Percentiles rank a stretch among this genome's conserved stretches.
Conservation (phyloP, 163 green algal genomes). For the Chloromonas sp. region DNA sequence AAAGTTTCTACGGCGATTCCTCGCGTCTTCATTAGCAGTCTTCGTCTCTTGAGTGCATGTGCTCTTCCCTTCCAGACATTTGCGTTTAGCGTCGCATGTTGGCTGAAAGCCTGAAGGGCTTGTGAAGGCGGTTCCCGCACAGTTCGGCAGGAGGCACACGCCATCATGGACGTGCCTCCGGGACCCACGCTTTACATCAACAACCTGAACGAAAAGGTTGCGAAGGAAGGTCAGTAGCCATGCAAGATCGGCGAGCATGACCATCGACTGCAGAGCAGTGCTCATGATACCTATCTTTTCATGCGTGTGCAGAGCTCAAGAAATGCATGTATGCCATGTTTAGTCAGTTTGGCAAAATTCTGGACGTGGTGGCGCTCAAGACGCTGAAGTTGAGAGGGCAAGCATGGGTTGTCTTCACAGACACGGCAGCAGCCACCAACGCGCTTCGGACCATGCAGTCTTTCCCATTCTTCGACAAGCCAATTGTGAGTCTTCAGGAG, state of each 20-base stretch:
- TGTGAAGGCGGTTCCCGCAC: not conserved
- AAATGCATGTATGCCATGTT: slow-evolving; percentile 93
- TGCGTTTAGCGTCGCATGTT: too few species aligned
- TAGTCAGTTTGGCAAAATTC: slow-evolving; percentile 92
- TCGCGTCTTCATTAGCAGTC: too few species aligned
- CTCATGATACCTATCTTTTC: not conserved
- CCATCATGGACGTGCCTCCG: slow-evolving; percentile 60
- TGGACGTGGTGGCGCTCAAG: slow-evolving; percentile 89
- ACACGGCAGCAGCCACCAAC: slow-evolving; percentile 78
- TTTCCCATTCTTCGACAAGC: slow-evolving; percentile 98
- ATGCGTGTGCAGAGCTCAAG: slow-evolving; percentile 76
- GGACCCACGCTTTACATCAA: slow-evolving; percentile 93
- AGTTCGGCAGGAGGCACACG: not conserved
- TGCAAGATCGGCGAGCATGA: not conserved
- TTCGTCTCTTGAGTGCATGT: too few species aligned
- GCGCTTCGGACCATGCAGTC: slow-evolving; percentile 91
- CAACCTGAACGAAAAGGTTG: slow-evolving; percentile 94
- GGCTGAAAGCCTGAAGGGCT: too few species aligned
- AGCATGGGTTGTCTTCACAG: slow-evolving; percentile 93
- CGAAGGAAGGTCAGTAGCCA: slow-evolving; percentile 74
- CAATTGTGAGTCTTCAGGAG: slow-evolving; percentile 60
- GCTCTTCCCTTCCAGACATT: too few species aligned
- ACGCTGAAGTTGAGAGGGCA: slow-evolving; percentile 83
- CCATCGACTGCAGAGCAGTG: not conserved
- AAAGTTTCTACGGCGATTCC: too few species aligned